Percentiles rank a stretch among this genome's conserved stretches.
Evolutionary conservation across 73 alveolate species (phyloP).

Genomic region (Durusdinium trenchii): DNA sequence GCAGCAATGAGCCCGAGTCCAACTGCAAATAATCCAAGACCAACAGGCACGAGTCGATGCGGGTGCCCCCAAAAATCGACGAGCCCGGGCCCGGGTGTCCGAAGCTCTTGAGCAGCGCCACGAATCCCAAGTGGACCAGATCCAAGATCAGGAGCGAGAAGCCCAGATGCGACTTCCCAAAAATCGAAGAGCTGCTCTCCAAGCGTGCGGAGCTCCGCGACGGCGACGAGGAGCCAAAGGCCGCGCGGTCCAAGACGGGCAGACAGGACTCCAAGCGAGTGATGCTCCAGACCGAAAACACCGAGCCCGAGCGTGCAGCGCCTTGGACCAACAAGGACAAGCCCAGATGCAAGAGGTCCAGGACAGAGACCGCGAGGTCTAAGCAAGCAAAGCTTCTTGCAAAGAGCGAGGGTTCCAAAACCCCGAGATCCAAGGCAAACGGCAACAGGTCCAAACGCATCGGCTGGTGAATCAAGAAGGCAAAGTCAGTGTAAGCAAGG

Average conservation of each 20-base stretch:
- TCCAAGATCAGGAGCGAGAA: neutral
- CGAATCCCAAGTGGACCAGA: neutral
- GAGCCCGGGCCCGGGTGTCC: neutral
- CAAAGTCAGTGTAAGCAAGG: neutral
- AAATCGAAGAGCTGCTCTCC: neutral
- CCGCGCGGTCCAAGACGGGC: neutral
- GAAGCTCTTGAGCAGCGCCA: neutral
- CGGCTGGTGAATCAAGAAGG: neutral
- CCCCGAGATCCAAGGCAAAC: neutral
- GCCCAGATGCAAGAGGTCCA: neutral
- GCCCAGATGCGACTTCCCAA: neutral
- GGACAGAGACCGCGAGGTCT: neutral
- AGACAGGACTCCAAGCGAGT: constrained; percentile 1
- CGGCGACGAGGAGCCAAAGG: neutral
- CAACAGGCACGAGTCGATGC: neutral
- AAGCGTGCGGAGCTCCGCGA: neutral
- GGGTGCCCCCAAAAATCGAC: neutral
- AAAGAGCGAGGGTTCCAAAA: neutral
- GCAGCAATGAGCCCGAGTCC: neutral
- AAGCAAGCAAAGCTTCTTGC: neutral
- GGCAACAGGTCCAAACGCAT: neutral
- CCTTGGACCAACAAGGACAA: neutral
- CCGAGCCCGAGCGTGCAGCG: neutral
- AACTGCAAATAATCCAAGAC: neutral
- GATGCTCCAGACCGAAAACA: neutral